Conservation (phyloP, 805 yeast species). For the Danielozyma ontarioensis region DNA sequence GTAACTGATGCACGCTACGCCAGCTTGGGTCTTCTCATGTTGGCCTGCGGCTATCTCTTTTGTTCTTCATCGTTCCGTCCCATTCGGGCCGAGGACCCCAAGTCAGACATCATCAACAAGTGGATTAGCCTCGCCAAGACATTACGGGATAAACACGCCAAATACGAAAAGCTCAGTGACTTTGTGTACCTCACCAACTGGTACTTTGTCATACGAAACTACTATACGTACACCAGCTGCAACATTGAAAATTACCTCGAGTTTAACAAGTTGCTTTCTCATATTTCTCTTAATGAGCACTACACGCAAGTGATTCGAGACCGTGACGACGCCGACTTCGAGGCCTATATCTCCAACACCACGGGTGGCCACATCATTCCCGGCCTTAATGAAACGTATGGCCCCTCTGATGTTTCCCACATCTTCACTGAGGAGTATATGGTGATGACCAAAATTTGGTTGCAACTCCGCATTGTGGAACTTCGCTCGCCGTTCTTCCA, state of each 20-base stretch:
- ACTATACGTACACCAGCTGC: conserved; percentile 12
- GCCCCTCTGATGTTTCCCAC: conserved; percentile 1
- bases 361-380: conserved; percentile 8
- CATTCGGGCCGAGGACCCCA: too few species aligned
- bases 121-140: conserved; percentile 10
- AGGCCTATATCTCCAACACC: neutral
- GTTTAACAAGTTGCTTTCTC: conserved; percentile 19
- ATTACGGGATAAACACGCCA: conserved; percentile 10
- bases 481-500: conserved; percentile 23
- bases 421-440: conserved; percentile 8
- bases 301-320: conserved; percentile 14
- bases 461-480: conserved; percentile 24
- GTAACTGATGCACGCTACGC: neutral
- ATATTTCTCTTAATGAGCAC: conserved; percentile 12
- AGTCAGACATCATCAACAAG: neutral
- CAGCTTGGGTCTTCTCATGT: neutral
- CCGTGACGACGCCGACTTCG: neutral
- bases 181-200: conserved; percentile 19
- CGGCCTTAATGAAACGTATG: conserved; percentile 1
- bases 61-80: neutral
- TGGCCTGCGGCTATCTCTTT: neutral
- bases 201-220: conserved; percentile 19
- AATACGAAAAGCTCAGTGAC: conserved; percentile 18
- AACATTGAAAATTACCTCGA: conserved; percentile 22
- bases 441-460: conserved; percentile 18